A percentile compares a stretch with the other conserved stretches of the same genome.
These are phyloP conservation scores for Cordyceps javanica DNA, from an alignment of 2,329 filamentous ascomycete species.

Conservation along the genomic window DNA sequence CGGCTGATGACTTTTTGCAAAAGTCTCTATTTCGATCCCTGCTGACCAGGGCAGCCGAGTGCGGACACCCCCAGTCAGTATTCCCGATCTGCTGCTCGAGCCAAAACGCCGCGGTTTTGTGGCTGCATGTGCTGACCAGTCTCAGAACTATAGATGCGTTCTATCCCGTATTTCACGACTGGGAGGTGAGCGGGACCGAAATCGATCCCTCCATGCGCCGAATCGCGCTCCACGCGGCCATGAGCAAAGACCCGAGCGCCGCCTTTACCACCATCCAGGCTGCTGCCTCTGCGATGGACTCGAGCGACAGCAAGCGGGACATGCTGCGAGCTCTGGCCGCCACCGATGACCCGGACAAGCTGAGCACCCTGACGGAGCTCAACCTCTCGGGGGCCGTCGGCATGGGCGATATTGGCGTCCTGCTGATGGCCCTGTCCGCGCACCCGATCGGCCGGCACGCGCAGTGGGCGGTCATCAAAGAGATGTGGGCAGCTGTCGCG, in stretches of 20 bases:
- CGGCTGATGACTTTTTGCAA: slow-evolving; percentile 72
- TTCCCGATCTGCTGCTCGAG: too few relatives aligned
- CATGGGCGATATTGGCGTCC: slow-evolving; percentile 78
- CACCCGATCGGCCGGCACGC: slow-evolving; percentile 66
- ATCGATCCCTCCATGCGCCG: slow-evolving; percentile 77
- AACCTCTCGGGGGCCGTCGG: slow-evolving; percentile 73
- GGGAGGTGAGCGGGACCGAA: slow-evolving; percentile 58
- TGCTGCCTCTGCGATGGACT: slow-evolving; percentile 75
- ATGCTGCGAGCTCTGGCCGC: slow-evolving; percentile 70
- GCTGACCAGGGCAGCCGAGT: slow-evolving; percentile 66
- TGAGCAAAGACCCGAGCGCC: slow-evolving; percentile 62
- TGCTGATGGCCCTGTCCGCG: slow-evolving; percentile 61
- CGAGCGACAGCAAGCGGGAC: slow-evolving; percentile 86
- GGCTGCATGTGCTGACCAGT: neutral
- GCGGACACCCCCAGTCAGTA: slow-evolving; percentile 66
- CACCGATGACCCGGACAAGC: slow-evolving; percentile 60
- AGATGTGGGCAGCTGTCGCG: slow-evolving; percentile 70
- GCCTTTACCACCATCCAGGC: slow-evolving; percentile 71
- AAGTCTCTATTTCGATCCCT: slow-evolving; percentile 78
- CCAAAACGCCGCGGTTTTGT: too few relatives aligned
- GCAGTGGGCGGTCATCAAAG: slow-evolving; percentile 80
- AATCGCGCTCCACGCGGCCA: slow-evolving; percentile 71
- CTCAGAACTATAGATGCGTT: slow-evolving; percentile 64
- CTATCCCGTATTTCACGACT: slow-evolving; percentile 69
- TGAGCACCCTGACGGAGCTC: slow-evolving; percentile 65